These are phyloP conservation scores for Fusarium temperatum DNA, from an alignment of 2,329 filamentous ascomycete species.

Conservation along the genomic window DNA sequence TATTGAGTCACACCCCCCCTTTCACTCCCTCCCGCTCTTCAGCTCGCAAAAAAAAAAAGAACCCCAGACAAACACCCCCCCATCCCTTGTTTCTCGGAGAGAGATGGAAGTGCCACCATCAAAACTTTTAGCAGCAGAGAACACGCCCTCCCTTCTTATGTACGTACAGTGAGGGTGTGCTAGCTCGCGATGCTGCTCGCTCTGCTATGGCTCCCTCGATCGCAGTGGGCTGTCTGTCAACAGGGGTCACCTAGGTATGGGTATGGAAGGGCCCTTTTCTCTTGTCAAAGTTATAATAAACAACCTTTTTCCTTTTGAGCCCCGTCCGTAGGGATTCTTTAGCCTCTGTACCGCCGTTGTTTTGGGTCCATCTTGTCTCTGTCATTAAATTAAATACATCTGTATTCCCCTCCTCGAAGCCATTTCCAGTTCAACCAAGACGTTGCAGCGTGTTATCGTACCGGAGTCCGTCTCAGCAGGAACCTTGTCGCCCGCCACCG, in stretches of 20 bases:
- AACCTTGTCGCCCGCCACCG: constrained; percentile 11
- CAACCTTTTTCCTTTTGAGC: constrained; percentile 37
- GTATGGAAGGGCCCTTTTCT: constrained; percentile 21
- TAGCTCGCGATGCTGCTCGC: neutral
- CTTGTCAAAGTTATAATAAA: constrained; percentile 37
- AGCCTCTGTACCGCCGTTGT: constrained; percentile 31
- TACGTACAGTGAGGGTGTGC: constrained; percentile 17
- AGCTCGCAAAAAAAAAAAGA: constrained; percentile 19
- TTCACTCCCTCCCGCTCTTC: constrained; percentile 34
- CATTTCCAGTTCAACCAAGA: constrained; percentile 4
- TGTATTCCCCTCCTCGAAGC: constrained; percentile 26
- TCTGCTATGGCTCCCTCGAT: constrained; percentile 6
- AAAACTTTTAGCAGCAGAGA: neutral
- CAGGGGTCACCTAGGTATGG: constrained; percentile 26
- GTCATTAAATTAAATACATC: constrained; percentile 42
- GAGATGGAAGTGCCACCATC: constrained; percentile 10
- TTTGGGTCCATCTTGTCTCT: constrained; percentile 37
- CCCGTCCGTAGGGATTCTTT: constrained; percentile 34
- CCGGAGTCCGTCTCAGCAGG: constrained; percentile 12
- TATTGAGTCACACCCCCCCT: neutral
- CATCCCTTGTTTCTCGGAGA: constrained; percentile 29
- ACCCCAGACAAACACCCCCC: constrained; percentile 33
- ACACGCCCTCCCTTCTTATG: neutral
- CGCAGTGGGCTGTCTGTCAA: constrained; percentile 31
- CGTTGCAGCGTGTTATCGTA: constrained; percentile 15